Evolutionary conservation across 2,329 filamentous ascomycete genomes (phyloP).

Genomic region (Nectriaceae sp.): DNA sequence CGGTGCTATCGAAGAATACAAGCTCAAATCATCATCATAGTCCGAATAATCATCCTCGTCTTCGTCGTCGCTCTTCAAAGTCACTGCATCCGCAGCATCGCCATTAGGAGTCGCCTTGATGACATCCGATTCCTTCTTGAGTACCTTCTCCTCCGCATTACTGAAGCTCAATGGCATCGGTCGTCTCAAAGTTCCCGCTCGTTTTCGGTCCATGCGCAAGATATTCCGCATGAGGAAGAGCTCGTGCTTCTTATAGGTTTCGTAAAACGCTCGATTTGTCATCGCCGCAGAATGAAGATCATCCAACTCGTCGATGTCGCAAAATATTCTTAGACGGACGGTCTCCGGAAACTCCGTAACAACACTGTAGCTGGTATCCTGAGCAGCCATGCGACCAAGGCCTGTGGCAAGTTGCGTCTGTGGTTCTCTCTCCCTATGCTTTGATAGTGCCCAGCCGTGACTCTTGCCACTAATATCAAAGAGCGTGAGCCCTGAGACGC

Average conservation of each 20-base stretch:
- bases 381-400: constrained; percentile 34
- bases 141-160: constrained; percentile 38
- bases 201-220: constrained; percentile 30
- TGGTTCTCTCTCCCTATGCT: constrained; percentile 37
- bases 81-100: constrained; percentile 32
- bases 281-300: constrained; percentile 47
- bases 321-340: constrained; percentile 43
- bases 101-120: constrained; percentile 28
- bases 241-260: constrained; percentile 48
- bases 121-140: constrained; percentile 31
- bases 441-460: constrained; percentile 52
- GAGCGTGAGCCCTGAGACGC: constrained; percentile 50
- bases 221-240: constrained; percentile 39
- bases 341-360: constrained; percentile 37
- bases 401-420: constrained; percentile 35
- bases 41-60: constrained; percentile 28
- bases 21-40: constrained; percentile 26
- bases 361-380: constrained; percentile 34
- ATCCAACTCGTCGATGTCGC: constrained; percentile 39
- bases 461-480: constrained; percentile 49
- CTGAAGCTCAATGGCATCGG: constrained; percentile 24
- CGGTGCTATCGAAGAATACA: constrained; percentile 21
- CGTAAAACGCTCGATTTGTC: constrained; percentile 45
- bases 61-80: constrained; percentile 29
- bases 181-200: constrained; percentile 15